A percentile compares a stretch with the other conserved stretches of the same genome.
Conservation (phyloP, 2,329 filamentous ascomycete species). For the Phoma sp. region DNA sequence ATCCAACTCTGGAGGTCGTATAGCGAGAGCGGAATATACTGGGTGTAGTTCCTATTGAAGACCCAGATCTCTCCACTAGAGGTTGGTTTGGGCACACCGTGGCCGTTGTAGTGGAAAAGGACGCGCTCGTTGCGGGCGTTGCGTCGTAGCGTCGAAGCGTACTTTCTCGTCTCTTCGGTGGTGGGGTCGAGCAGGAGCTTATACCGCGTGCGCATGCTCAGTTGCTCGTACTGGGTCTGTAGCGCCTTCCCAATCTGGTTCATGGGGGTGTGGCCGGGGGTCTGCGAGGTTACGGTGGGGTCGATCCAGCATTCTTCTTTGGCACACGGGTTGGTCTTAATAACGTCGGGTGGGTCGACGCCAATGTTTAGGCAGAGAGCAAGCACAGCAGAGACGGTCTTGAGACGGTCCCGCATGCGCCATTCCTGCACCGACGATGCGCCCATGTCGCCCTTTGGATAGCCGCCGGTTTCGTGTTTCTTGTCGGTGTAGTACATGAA, state of each 20-base stretch:
- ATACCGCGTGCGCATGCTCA: constrained; percentile 94
- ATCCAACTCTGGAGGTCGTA: constrained; percentile 97
- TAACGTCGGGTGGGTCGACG: constrained; percentile 94
- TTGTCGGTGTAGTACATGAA: constrained; percentile 99
- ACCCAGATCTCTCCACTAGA: constrained; percentile 98
- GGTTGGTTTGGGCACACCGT: constrained; percentile 95
- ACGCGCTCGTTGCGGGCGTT: constrained; percentile 97
- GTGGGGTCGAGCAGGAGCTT: constrained; percentile 97
- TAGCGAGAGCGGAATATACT: constrained; percentile 95
- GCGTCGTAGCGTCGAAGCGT: constrained; percentile 84
- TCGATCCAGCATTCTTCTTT: constrained; percentile 98
- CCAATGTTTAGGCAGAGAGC: constrained; percentile 97
- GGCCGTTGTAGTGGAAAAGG: constrained; percentile 98
- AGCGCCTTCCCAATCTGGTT: constrained; percentile 95
- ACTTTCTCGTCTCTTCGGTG: constrained; percentile 96
- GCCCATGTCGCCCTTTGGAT: constrained; percentile 69
- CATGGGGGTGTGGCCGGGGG: constrained; percentile 76
- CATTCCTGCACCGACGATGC: constrained; percentile 79
- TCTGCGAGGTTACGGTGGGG: constrained; percentile 76
- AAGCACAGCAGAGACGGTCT: constrained; percentile 93
- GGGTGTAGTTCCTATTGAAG: constrained; percentile 98
- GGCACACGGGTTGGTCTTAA: constrained; percentile 92
- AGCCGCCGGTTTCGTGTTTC: constrained; percentile 91
- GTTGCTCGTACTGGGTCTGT: constrained; percentile 94
- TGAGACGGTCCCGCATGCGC: constrained; percentile 95